phyloP scores from a whole-genome alignment of 352 stramenopile genomes.

The Phytophthora pseudosyringae region DNA sequence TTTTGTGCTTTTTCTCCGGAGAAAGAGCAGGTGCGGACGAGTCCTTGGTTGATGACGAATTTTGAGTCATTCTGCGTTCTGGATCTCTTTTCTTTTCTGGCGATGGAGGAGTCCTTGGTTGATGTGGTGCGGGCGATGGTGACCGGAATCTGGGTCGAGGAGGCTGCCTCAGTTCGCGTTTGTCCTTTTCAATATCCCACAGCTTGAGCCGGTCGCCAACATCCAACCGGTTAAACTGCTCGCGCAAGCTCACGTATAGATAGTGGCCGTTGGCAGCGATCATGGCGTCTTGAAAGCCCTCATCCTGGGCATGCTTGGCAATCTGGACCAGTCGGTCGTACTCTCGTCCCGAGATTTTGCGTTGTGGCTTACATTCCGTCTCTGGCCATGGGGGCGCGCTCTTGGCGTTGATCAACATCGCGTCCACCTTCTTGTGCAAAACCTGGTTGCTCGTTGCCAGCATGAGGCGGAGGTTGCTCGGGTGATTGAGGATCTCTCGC shows the following conservation, averaged over 20 bases:
- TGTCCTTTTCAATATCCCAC: slow-evolving; percentile 45
- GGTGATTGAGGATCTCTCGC: slow-evolving; percentile 49
- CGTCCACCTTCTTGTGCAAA: slow-evolving; percentile 55
- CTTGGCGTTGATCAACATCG: slow-evolving; percentile 40
- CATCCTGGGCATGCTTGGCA: slow-evolving; percentile 47
- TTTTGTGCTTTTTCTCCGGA: slow-evolving; percentile 27
- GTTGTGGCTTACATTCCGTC: slow-evolving; percentile 6
- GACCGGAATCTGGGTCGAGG: slow-evolving; percentile 23
- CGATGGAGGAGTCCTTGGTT: slow-evolving; percentile 15
- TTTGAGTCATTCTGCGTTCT: slow-evolving; percentile 11
- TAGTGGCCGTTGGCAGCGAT: slow-evolving; percentile 40
- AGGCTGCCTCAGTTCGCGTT: slow-evolving; percentile 23
- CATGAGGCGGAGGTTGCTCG: slow-evolving; percentile 52
- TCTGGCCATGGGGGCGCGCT: background rate
- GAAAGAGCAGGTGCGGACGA: background rate
- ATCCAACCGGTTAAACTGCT: slow-evolving; percentile 40
- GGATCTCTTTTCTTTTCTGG: slow-evolving; percentile 38
- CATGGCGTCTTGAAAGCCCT: slow-evolving; percentile 51
- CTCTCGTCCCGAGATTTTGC: slow-evolving; percentile 33
- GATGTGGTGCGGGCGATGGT: slow-evolving; percentile 16
- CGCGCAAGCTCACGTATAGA: slow-evolving; percentile 43
- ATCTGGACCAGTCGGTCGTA: slow-evolving; percentile 53
- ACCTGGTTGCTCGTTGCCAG: slow-evolving; percentile 44
- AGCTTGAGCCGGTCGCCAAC: slow-evolving; percentile 32
- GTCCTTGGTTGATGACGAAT: background rate